Base-by-base conservation (phyloP, 805 yeast genomes). In the Candida peoriensis region DNA sequence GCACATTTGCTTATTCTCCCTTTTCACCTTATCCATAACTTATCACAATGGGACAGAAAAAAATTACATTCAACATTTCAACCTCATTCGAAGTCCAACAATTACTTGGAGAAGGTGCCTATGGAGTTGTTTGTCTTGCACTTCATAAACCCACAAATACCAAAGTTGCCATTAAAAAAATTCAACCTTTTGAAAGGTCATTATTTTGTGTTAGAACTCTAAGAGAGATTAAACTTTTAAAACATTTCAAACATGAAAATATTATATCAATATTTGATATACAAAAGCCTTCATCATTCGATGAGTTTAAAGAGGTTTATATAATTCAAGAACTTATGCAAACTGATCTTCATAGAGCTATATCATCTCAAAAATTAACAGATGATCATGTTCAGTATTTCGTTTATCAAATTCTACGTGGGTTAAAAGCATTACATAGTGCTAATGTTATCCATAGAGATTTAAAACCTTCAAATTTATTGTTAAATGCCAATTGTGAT, bases 311-410 rank as follows among this genome's bases (percentile, higher is more conserved):
- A 43, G 97, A 89, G 54, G 95, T 90, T 19, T 90, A 90, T 58
- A 68, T 90, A 29, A 84, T 83, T 42, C 93, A 85, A 59, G 95
- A 85, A 52, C 64, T 85, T 45, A 85, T 85, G 93, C 93, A 85
- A 54, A 85, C 95, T 0, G 95, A 85, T 57, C 63, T 85, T 44
- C 93, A 84, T 57, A 69, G 86, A 31, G 93, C 85, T 20, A 85
- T 85, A 28, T 65, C 83, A 26, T 77, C 93, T 2, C 97, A 90
- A 60, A 74, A 74, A 37, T 67, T 90, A 34, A 76, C 85, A 15
- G 97, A 90, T 58, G 95, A 88, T 58, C 97, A 90, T 58, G 80
- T 89, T 48, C 97, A 90, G 58, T 88, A 88, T 59, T 90, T 90
- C 56, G 74, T 85, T 15, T 90, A 90, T 61, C 97, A 90, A 61